Conservation (phyloP, 805 yeast genomes). For the Isabelozyma rhagii region DNA sequence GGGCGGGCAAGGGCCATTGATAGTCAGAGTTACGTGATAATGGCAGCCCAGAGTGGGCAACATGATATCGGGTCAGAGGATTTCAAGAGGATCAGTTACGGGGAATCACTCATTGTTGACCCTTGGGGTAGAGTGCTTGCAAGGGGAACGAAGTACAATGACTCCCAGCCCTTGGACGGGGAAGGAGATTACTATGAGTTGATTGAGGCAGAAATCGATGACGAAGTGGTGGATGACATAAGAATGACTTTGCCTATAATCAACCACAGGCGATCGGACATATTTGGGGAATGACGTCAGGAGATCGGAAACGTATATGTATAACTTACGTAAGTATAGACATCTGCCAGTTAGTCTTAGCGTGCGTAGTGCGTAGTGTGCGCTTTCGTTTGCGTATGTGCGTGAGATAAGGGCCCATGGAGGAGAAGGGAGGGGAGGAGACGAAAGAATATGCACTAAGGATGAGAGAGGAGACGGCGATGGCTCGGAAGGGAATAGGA, state of each 20-base stretch:
- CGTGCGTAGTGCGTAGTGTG: too few species aligned
- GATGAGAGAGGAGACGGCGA: too few species aligned
- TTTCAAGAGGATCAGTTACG: slow-evolving; percentile 67
- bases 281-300: slow-evolving; percentile 29
- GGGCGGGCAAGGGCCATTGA: slow-evolving; percentile 87
- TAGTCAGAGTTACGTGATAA: slow-evolving; percentile 78
- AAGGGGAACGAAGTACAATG: slow-evolving; percentile 33
- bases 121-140: slow-evolving; percentile 87
- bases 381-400: too few species aligned
- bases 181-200: slow-evolving; percentile 39
- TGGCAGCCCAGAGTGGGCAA: slow-evolving; percentile 85
- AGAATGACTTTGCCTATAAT: slow-evolving; percentile 75
- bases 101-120: slow-evolving; percentile 81
- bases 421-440: too few species aligned
- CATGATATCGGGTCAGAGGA: slow-evolving; percentile 55
- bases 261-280: slow-evolving; percentile 66
- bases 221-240: slow-evolving; percentile 43
- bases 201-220: slow-evolving; percentile 66
- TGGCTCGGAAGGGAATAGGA: too few species aligned
- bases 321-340: neutral
- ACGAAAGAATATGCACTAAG: too few species aligned
- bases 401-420: too few species aligned
- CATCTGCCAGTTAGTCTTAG: neutral
- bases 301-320: neutral
- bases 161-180: slow-evolving; percentile 16